Evolutionary conservation across 73 alveolate genomes (phyloP), one percentile per base, ranked within the genome.

Genomic region (Paramecium tetraurelia): DNA sequence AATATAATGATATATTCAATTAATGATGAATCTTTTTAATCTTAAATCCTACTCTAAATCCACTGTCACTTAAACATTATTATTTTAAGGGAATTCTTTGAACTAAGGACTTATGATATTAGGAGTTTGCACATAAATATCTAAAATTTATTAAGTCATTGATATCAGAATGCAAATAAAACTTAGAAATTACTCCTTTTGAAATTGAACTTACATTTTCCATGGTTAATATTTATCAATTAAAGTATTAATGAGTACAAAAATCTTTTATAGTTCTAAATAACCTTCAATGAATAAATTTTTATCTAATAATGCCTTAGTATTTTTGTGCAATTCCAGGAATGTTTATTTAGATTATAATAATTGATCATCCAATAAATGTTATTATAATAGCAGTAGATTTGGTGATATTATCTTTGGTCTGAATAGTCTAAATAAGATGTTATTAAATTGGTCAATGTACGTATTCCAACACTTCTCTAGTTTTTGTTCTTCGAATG

Each of bases 401-500:
- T 77, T 77, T 35, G 89, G 89, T 77, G 41, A 21, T 31, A 77
- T 77, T 44, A 80, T 24, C n/a, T 80, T 80, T 44, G 90, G 75
- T 40, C 76, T 40, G 24, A 80, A 41, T 18, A 80, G 8, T 43
- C 90, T 40, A 80, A 22, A 80, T 44, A 80, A 80, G 3, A 46
- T 31, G 7, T 41, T 41, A 41, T 80, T 40, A 71, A 89, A 89
- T 71, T 83, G 59, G 33, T 89, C 90, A 44, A 89, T 70, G 33
- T 70, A 71, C 9, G 48, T 24, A 31, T 89, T 89, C 58, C 76
- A 89, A 70, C 80, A 41, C 43, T 89, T 89, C 40, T 35, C 50
- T 18, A 95, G 69, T 22, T 70, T 59, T 1, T 48, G 16, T 59
- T 59, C 86, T 20, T 93, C 95, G 40, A 93, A 94, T 58, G 92